Base-by-base conservation (phyloP, 352 stramenopile genomes). In the Aphanomyces cochlioides region DNA sequence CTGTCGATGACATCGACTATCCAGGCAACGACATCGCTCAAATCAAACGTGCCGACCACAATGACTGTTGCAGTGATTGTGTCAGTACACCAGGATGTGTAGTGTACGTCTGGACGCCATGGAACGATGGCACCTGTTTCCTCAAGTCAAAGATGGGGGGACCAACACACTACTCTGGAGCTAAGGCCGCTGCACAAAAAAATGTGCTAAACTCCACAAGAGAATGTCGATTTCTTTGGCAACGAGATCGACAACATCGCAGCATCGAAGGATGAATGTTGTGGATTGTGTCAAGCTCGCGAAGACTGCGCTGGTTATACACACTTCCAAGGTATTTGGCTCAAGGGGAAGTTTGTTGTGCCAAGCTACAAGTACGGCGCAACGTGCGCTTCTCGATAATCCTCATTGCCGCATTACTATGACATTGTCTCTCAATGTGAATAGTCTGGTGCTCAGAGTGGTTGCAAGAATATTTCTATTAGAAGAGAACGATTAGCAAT, bases 111-210 rank as follows among this genome's bases (percentile, higher is more conserved):
- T 75, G 63, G 63, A 67, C 28, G 28, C 19, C 45, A 17, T 6
- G 40, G 45, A 53, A 53, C 45, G n/a, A 2, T 19, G 45, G 45
- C 45, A 53, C 45, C 1, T 53, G 45, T 19, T 58, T 50, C 47
- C 67, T 45, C 41, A 50, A 19, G 67, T 66, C 56, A 74, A 56
- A 15, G 71, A 69, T 65, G 75, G 57, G 47, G 47, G n/a, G 2
- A 19, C n/a, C 45, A n/a, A 53, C n/a, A 1, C 45, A n/a, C n/a
- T n/a, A 53, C 13, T 53, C 13, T 15, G 45, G 45, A 1, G 45
- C 45, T n/a, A 1, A 53, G 45, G 45, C 45, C n/a, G 13, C 45
- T 53, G 13, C 45, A 53, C 13, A 28, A 19, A 15, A 10, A n/a
- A 19, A 15, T 53, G 13, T 53, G 45, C 45, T n/a, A 2, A 53